Conservation (phyloP, 75 land plant genomes). For the Pinus tabuliformis region DNA sequence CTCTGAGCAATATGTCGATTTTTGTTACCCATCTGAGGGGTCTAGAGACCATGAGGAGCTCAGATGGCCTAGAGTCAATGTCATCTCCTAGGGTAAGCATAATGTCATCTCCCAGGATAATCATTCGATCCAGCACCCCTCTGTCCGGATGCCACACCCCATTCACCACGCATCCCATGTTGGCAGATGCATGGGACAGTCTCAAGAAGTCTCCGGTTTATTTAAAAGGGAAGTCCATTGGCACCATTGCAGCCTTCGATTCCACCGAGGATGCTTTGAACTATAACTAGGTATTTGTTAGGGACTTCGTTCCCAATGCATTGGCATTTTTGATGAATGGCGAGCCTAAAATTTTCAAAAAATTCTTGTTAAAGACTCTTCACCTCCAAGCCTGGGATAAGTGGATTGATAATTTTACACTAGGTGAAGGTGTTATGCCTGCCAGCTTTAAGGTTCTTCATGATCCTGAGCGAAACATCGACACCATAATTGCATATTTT, state of each 20-base stretch:
- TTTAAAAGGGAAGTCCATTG: constrained; percentile 49
- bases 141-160: constrained; percentile 38
- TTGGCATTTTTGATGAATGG: constrained; percentile 87
- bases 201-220: constrained; percentile 44
- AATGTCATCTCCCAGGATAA: too few relatives aligned
- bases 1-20: too few relatives aligned
- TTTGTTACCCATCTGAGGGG: too few relatives aligned
- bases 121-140: too few relatives aligned
- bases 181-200: constrained; percentile 60
- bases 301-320: constrained; percentile 85
- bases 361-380: too few relatives aligned
- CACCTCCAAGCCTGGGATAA: too few relatives aligned
- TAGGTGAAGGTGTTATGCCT: too few relatives aligned
- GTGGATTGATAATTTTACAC: too few relatives aligned
- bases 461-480: constrained; percentile 51
- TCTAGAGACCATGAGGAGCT: too few relatives aligned
- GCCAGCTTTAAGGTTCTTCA: constrained; percentile 88
- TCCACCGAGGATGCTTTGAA: constrained; percentile 47
- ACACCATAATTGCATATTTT: constrained; percentile 75
- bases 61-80: too few relatives aligned
- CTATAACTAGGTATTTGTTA: constrained; percentile 81
- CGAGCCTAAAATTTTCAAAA: constrained; percentile 78
- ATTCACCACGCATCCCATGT: constrained; percentile 63
- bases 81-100: too few relatives aligned
- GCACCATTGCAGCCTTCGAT: constrained; percentile 64